phyloP scores from a whole-genome alignment of 2,329 filamentous ascomycete species.

The Penicillium psychrosexuale region DNA sequence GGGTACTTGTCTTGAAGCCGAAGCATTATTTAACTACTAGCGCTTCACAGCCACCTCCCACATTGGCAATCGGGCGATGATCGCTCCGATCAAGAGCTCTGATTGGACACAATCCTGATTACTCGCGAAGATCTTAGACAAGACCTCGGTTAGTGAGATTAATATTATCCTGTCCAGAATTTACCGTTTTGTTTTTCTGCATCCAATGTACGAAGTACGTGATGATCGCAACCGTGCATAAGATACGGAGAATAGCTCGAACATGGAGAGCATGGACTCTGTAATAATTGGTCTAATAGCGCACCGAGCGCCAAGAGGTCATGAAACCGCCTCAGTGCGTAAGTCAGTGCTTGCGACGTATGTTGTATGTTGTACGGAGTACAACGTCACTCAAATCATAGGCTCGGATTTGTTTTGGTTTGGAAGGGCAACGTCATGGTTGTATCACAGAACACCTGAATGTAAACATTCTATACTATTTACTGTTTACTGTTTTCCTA shows the following conservation, averaged over 20 bases:
- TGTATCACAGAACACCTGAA: background rate
- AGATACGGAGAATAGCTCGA: background rate
- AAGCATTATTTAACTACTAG: background rate
- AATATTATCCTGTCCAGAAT: too few species aligned
- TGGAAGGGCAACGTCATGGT: background rate
- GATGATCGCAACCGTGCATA: background rate
- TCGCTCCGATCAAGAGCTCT: background rate
- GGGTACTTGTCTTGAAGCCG: background rate
- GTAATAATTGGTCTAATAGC: background rate
- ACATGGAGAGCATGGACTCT: too few species aligned
- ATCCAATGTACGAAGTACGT: background rate
- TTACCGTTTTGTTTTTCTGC: background rate
- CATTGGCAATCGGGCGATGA: background rate
- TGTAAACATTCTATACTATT: too few species aligned
- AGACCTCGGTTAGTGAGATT: background rate
- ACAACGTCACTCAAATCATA: background rate
- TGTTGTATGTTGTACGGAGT: too few species aligned
- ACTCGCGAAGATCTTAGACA: background rate
- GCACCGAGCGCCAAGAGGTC: background rate
- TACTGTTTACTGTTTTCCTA: too few species aligned
- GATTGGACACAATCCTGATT: background rate
- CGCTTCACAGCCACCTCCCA: background rate
- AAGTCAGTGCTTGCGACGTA: too few species aligned
- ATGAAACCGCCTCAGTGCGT: background rate
- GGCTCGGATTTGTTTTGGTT: background rate